Base-by-base conservation (phyloP, 805 yeast species). In the Wickerhamomyces chambardii region DNA sequence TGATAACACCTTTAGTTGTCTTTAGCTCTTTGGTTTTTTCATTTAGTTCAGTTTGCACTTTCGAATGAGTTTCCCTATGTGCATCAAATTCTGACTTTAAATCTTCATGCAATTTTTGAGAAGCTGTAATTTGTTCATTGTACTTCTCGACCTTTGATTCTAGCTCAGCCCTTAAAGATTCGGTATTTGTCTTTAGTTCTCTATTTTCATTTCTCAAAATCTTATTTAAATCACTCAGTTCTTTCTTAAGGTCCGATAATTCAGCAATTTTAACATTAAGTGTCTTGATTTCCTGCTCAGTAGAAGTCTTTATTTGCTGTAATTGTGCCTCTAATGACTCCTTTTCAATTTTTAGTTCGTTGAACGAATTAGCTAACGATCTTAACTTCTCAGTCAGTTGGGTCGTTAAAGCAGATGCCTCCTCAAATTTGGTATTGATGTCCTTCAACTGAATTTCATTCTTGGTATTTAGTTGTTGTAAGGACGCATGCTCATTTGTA, bases 341-440 rank as follows among this genome's bases (percentile, higher is more conserved):
- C 29, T 52, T 55, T 17, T 51, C 57, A 1, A 26, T 16, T 15
- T 48, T 47, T 15, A 60, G 34, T 7, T 51, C 55, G 28, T 53
- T 53, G 31, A 47, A 56, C 7, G 48, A 46, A 6, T 47, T 40
- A 2, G 73, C 72, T 15, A 74, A 49, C 2, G 60, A 52, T 43
- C 65, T 64, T 28, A 73, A 46, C 46, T 70, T 71, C 15, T 60
- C 68, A 1, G 72, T 64, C 31, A 72, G 41, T 38, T 64, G 68
- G 4, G 63, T 57, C 17, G 67, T 59, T 22, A 66, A 42, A 2
- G 44, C 30, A 22, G 60, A 59, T 28, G 59, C 59, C 25, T 55
- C 51, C 3, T 52, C 54, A 14, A 50, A 50, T 21, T 47, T 43
- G 2, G 47, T 30, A 36, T 50, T 47, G 36, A 55, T 36, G 34